Evolutionary conservation across 192 early-diverging fungal species (phyloP).

Genomic region (Entomortierella beljakovae): DNA sequence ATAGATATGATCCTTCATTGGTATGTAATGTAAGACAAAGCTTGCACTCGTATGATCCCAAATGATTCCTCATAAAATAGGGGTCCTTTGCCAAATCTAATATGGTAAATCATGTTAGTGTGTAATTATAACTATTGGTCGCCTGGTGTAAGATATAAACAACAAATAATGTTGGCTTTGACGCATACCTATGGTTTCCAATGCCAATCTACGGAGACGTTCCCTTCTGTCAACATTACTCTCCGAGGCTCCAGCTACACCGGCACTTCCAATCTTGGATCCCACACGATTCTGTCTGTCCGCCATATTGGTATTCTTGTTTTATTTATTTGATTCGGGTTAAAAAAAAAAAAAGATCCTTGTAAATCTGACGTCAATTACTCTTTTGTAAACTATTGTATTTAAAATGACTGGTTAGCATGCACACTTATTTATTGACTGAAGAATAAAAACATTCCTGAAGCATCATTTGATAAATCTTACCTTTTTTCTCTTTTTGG

Average conservation of each 20-base stretch:
- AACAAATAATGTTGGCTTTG: neutral
- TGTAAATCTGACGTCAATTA: no score
- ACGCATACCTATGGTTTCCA: slow-evolving; percentile 90
- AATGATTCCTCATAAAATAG: slow-evolving; percentile 96
- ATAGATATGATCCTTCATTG: slow-evolving; percentile 95
- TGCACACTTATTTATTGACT: slow-evolving; percentile 1
- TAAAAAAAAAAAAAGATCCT: no score
- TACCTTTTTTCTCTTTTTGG: no score
- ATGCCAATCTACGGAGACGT: slow-evolving; percentile 91
- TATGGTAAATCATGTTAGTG: neutral
- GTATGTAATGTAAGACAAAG: slow-evolving; percentile 87
- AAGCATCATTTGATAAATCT: no score
- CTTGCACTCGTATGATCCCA: slow-evolving; percentile 86
- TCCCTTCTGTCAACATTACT: slow-evolving; percentile 94
- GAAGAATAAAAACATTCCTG: no score
- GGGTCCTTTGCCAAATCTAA: slow-evolving; percentile 89
- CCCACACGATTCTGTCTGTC: slow-evolving; percentile 87
- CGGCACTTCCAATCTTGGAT: slow-evolving; percentile 90
- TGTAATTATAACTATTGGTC: no score
- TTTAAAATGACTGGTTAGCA: no score
- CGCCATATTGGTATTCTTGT: slow-evolving; percentile 19
- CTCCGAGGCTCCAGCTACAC: slow-evolving; percentile 85
- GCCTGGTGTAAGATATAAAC: no score
- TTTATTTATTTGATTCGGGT: neutral
- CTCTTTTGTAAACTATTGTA: no score